phyloP scores from a whole-genome alignment of 2,329 filamentous ascomycete species.

The Beauveria pseudobassiana region DNA sequence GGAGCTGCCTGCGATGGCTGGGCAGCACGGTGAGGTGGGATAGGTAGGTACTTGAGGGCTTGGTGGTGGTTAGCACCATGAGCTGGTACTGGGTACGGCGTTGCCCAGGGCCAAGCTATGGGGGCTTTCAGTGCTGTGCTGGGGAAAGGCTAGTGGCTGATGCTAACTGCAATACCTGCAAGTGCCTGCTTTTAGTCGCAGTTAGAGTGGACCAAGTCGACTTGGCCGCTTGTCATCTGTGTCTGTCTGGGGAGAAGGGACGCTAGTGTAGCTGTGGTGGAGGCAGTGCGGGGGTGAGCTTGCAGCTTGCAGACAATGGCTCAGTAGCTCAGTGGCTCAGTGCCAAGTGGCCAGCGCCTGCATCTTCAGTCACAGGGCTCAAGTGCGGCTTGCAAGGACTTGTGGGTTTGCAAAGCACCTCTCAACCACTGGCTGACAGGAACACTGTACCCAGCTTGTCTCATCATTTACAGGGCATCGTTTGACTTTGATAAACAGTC shows the following conservation, averaged over 20 bases:
- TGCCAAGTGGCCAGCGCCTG: neutral
- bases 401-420: no score
- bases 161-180: neutral
- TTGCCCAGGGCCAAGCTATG: conserved; percentile 2
- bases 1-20: neutral
- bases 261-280: conserved; percentile 8
- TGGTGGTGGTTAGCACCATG: neutral
- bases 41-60: neutral
- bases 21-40: no score
- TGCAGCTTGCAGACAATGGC: neutral
- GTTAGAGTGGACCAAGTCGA: neutral
- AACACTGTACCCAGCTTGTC: neutral
- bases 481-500: neutral
- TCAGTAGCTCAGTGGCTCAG: neutral
- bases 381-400: neutral
- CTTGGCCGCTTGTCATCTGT: neutral
- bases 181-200: neutral
- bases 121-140: neutral
- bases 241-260: conserved; percentile 4
- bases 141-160: neutral
- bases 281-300: neutral
- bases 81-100: neutral
- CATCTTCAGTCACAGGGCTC: neutral
- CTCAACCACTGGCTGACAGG: no score
- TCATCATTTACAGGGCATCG: no score